Evolutionary conservation across 2,329 filamentous ascomycete genomes (phyloP), one percentile per base, ranked within the genome.

Genomic region (Trichoderma sp.): DNA sequence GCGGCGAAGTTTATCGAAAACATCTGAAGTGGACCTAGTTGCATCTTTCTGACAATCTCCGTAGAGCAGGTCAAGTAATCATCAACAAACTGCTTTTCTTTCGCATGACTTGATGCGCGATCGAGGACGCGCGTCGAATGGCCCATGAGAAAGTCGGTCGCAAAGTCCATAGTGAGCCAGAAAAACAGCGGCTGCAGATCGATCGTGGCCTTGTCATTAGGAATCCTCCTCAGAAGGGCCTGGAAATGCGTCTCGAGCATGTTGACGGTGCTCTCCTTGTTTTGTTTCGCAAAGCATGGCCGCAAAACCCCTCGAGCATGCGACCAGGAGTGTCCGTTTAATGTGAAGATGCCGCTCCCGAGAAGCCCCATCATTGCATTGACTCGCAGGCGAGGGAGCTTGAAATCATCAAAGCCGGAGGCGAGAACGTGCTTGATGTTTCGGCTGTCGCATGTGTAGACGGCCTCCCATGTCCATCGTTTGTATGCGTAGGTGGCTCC

Each of bases 391-490:
- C 78, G 79, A 11, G 82, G 86, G 31, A 85, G 84, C 38, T 82
- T 80, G 76, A 87, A 91, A 74, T 91, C 88, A 2, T 84, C 80
- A 76, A 89, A 90, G 24, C 87, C 86, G 0, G 85, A 85, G 0
- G 88, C 87, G 1, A 91, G 84, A 3, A 91, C 84, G 1, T 89
- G 86, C 77, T 90, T 88, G 68, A 91, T 83, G 77, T 91, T 91
- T 14, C 85, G 85, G 1, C 85, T 84, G 29, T 91, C 89, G 56
- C 83, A 82, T 1, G 83, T 84, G 60, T 83, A 83, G 9, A 83
- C 81, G 4, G 84, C 79, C 31, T 81, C 77, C 80, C 80, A 83
- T 0, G 82, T 80, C 80, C 81, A 83, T 38, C 83, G 75, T 71
- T 77, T 80, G 38, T 82, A 80, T 16, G 80, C 78, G 53, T 84